Base-by-base conservation (phyloP, 306 rosid species). In the Astragalus membranaceus region DNA sequence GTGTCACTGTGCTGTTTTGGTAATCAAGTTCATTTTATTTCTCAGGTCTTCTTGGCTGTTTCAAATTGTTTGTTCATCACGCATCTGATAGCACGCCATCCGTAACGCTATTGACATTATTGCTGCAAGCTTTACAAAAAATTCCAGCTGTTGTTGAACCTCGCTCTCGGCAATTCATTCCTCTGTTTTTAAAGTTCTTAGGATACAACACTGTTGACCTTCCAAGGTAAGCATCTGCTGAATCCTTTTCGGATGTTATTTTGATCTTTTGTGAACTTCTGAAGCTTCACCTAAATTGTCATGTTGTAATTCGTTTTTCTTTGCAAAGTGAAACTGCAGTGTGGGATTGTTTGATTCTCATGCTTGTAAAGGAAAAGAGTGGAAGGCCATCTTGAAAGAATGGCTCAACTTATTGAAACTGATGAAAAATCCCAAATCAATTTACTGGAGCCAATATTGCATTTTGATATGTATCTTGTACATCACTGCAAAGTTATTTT, bases 391-490 rank as follows among this genome's bases (percentile, higher is more conserved):
- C 67, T 85, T 92, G 54, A 89, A 92, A 73, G 97, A 92, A 77
- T 92, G 97, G 97, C 79, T 92, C 66, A 92, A 84, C 83, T 81
- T 92, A 80, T 86, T n/a, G n/a, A n/a, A n/a, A n/a, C n/a, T n/a
- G n/a, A n/a, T n/a, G n/a, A n/a, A n/a, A n/a, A n/a, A n/a, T 65
- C 85, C 85, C 32, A 87, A 81, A 82, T 84, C 93, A 35, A 79
- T 79, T 63, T 69, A 79, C 75, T 64, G 56, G 54, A 80, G 86
- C 77, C 87, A 84, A n/a, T n/a, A n/a, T n/a, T n/a, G n/a, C n/a
- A 36, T 32, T 29, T 76, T 52, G 13, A 69, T 58, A 26, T 17
- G 10, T 26, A 41, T 65, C 4, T 36, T 10, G 50, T 76, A 64
- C 48, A 58, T 56, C 17, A 61, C 36, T 59, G 44, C 29, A 9